Percentiles rank a stretch among this genome's conserved stretches.
phyloP scores from a whole-genome alignment of 306 rosid genomes.

The Pyrus communis region DNA sequence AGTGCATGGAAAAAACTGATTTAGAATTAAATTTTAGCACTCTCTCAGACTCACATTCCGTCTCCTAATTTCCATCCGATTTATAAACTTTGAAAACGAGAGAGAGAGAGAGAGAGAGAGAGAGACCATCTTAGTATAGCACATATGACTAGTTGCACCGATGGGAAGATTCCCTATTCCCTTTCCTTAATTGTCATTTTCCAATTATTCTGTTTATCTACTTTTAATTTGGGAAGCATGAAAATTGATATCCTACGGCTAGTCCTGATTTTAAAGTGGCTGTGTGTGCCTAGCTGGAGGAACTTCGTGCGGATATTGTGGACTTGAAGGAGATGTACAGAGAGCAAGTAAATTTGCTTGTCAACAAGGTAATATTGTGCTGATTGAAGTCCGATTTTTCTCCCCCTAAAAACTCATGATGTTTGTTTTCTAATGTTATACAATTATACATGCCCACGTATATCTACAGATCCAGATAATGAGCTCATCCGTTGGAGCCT shows the following conservation, averaged over 20 bases:
- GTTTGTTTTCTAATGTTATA: not conserved
- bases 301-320: constrained; percentile 94
- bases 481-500: constrained; percentile 18
- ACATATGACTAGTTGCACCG: not conserved
- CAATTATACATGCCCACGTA: not conserved
- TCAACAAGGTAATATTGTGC: constrained; percentile 61
- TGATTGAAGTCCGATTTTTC: not conserved
- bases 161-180: not conserved
- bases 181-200: not conserved
- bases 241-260: constrained; percentile 1
- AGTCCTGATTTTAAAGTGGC: constrained; percentile 17
- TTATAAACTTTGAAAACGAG: not conserved
- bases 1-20: not conserved
- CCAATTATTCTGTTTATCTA: not conserved
- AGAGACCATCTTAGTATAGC: not conserved
- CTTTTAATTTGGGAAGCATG: not conserved
- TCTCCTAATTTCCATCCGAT: not conserved
- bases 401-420: not conserved
- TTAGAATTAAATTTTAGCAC: not conserved
- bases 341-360: constrained; percentile 96
- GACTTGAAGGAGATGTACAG: constrained; percentile 99
- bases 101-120: not conserved
- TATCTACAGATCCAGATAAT: constrained; percentile 34
- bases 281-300: constrained; percentile 75
- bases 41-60: not conserved